phyloP scores from a whole-genome alignment of 495 filamentous ascomycete species.

The Thozetella sp. region DNA sequence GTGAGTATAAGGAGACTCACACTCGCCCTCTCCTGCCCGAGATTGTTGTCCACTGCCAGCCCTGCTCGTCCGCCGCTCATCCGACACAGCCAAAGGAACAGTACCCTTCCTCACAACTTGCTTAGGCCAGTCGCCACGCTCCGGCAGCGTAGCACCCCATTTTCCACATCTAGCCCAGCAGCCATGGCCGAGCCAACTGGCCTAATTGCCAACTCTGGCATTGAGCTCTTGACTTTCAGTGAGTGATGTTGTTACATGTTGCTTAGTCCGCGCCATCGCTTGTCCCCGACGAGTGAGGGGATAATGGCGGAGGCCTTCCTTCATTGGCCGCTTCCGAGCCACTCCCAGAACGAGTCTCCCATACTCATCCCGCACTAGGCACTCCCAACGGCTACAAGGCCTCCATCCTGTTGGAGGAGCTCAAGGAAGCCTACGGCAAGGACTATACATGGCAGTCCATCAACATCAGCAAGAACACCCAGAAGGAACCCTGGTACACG shows the following conservation, averaged over 20 bases:
- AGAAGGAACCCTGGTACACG: constrained; percentile 70
- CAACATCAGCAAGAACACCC: constrained; percentile 69
- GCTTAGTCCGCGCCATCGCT: no score
- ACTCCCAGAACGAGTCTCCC: no score
- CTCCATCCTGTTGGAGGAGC: constrained; percentile 82
- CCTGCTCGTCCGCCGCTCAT: background rate
- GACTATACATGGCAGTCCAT: constrained; percentile 64
- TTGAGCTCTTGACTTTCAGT: constrained; percentile 56
- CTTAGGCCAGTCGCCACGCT: no score
- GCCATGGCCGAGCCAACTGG: constrained; percentile 44
- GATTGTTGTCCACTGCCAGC: background rate
- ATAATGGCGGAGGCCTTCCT: no score
- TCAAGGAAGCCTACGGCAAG: constrained; percentile 56
- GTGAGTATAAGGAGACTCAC: background rate
- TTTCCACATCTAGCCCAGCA: constrained; percentile 2
- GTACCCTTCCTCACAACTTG: no score
- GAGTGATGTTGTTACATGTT: constrained; percentile 12
- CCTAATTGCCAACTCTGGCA: constrained; percentile 55
- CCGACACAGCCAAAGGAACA: no score
- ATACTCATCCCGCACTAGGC: constrained; percentile 12
- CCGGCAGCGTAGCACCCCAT: background rate
- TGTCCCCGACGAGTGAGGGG: background rate
- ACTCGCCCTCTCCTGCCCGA: background rate
- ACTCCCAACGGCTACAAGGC: constrained; percentile 61
- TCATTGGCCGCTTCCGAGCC: no score